Evolutionary conservation across 1,139 yeast species (phyloP), one percentile per base, ranked within the genome.

Genomic region (Suhomyces kunorum): DNA sequence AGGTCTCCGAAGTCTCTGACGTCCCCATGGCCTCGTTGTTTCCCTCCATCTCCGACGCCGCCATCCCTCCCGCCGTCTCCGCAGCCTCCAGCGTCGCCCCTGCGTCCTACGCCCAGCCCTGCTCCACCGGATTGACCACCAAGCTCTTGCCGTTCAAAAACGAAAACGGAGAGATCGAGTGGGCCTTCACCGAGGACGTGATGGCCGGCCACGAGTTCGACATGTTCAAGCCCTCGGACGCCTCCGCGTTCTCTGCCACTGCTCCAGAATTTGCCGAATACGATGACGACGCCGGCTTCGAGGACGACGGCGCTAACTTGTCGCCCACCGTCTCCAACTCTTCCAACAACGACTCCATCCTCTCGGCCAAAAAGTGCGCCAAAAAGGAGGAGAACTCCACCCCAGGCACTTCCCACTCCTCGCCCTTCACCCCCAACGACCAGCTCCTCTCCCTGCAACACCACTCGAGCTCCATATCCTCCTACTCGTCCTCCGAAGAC

Each of bases 131-230:
- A 5, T 50, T 64, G 25, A 66, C 77, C 28, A 66, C 81, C 3
- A 64, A 74, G 39, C 63, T 76, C 27, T 60, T 76, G 16, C 80
- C 83, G 5, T 66, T 71, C 47, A 78, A 75, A 38, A 78, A 77
- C 50, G 62, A 60, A 9, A 64, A 69, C 28, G 86, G 86, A 3
- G 80, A 78, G 48, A 67, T 80, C 13, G 81, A 77, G 45, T 80
- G 83, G 80, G 71, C 72, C 8, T 67, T 79, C 43, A 66, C 78
- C 12, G 80, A 76, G 24, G 75, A 68, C 36, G 42, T 19, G 6
- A 36, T 28, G 3, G 7, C 29, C 7, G 32, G 18, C 19, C 13
- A 16, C 34, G 38, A 34, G 6, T 51, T 62, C 36, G 68, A 64
- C 34, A 60, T 54, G 9, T 63, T 64, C 46, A 36, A 36, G 22